phyloP scores from a whole-genome alignment of 2,329 filamentous ascomycete species.

The Talaromyces albobiverticillius region DNA sequence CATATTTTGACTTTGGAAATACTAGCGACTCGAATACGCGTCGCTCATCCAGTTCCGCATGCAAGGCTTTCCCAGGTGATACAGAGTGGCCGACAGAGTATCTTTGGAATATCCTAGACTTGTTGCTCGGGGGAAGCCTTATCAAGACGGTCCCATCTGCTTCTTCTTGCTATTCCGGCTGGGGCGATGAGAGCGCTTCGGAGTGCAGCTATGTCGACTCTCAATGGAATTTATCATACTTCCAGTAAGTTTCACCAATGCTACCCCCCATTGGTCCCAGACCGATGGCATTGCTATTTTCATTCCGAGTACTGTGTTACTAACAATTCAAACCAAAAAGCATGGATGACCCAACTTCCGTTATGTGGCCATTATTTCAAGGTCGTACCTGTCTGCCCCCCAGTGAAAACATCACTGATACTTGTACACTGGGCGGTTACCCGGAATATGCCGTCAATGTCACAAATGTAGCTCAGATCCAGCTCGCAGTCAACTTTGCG shows the following conservation, averaged over 20 bases:
- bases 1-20: slow-evolving; percentile 24
- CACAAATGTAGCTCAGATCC: slow-evolving; percentile 13
- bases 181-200: slow-evolving; percentile 11
- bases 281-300: too few relatives aligned
- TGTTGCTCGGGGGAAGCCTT: slow-evolving; percentile 47
- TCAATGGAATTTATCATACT: slow-evolving; percentile 2
- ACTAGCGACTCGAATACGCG: slow-evolving; percentile 5
- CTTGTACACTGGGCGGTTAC: slow-evolving; percentile 30
- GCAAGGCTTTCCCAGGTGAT: slow-evolving; percentile 46
- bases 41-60: slow-evolving; percentile 13
- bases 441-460: slow-evolving; percentile 35
- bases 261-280: too few relatives aligned
- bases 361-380: slow-evolving; percentile 32
- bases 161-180: slow-evolving; percentile 47
- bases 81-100: slow-evolving; percentile 46
- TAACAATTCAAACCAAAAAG: too few relatives aligned
- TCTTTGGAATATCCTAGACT: slow-evolving; percentile 49
- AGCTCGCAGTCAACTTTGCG: slow-evolving; percentile 14
- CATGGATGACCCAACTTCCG: slow-evolving; percentile 24
- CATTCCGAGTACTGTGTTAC: too few relatives aligned
- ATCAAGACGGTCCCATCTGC: slow-evolving; percentile 51
- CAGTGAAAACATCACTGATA: slow-evolving; percentile 16
- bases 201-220: slow-evolving; percentile 1
- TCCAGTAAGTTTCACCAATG: slow-evolving; percentile 6
- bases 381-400: slow-evolving; percentile 32